These are phyloP conservation scores for Suhomyces coccinellae DNA, from an alignment of 1,139 yeast genomes.

Conservation along the genomic window DNA sequence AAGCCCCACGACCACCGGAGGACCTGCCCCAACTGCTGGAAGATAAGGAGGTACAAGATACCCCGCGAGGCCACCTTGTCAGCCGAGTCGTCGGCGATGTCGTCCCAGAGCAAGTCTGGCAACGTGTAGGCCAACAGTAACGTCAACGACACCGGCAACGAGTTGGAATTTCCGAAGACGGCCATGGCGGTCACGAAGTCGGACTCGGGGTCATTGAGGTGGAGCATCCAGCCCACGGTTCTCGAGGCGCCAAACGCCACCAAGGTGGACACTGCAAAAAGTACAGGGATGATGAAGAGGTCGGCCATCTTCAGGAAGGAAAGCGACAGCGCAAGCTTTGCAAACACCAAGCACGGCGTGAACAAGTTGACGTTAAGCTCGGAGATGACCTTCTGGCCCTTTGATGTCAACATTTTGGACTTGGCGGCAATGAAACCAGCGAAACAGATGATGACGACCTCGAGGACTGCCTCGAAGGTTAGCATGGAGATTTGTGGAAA, in stretches of 20 bases:
- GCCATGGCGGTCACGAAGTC: conserved; percentile 89
- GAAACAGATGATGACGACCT: conserved; percentile 70
- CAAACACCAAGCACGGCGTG: conserved; percentile 82
- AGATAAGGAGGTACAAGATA: conserved; percentile 69
- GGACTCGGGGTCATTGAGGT: conserved; percentile 61
- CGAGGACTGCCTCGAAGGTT: conserved; percentile 77
- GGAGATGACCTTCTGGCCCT: conserved; percentile 66
- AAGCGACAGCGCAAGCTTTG: conserved; percentile 74
- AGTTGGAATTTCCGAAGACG: conserved; percentile 81
- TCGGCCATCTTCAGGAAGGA: conserved; percentile 67
- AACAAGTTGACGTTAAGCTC: conserved; percentile 74
- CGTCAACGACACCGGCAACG: conserved; percentile 76
- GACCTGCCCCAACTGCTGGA: conserved; percentile 84
- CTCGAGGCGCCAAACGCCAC: conserved; percentile 60
- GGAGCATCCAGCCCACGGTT: conserved; percentile 45
- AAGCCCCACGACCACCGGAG: conserved; percentile 94
- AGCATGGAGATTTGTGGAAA: conserved; percentile 58
- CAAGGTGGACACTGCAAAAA: conserved; percentile 63
- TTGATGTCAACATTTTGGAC: conserved; percentile 55
- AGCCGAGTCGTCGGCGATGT: conserved; percentile 59
- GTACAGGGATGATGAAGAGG: conserved; percentile 70
- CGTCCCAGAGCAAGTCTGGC: conserved; percentile 76
- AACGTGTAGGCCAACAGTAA: conserved; percentile 69
- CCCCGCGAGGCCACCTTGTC: conserved; percentile 82
- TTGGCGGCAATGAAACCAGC: conserved; percentile 73